Evolutionary conservation across 2,329 filamentous ascomycete species (phyloP).

Genomic region (Cadophora gregata): DNA sequence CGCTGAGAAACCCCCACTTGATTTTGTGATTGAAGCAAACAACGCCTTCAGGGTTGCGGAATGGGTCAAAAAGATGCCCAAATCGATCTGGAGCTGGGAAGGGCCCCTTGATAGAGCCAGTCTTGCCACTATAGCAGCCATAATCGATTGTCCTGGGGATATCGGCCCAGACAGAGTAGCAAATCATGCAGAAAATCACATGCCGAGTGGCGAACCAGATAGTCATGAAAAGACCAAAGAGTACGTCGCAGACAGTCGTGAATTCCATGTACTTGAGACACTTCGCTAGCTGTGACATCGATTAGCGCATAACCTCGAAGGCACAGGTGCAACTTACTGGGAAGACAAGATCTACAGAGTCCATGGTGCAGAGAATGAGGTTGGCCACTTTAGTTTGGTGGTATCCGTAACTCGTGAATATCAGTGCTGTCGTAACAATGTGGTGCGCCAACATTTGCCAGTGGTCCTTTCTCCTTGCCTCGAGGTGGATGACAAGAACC

Average conservation of each 20-base stretch:
- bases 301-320: constrained; percentile 4
- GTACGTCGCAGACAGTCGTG: constrained; percentile 76
- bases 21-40: constrained; percentile 82
- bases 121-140: constrained; percentile 73
- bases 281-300: constrained; percentile 75
- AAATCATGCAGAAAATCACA: constrained; percentile 77
- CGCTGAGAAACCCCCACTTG: constrained; percentile 76
- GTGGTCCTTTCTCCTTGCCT: constrained; percentile 92
- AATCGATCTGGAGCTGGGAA: constrained; percentile 56
- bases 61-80: constrained; percentile 74
- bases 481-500: constrained; percentile 91
- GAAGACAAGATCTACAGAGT: constrained; percentile 87
- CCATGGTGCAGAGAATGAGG: constrained; percentile 90
- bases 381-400: constrained; percentile 87
- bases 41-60: constrained; percentile 71
- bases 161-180: constrained; percentile 80
- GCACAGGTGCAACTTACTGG: constrained; percentile 64
- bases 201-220: constrained; percentile 87
- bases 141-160: constrained; percentile 65
- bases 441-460: constrained; percentile 97
- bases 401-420: constrained; percentile 84
- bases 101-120: constrained; percentile 60
- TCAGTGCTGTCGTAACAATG: constrained; percentile 82
- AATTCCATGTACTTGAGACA: constrained; percentile 89
- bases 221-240: constrained; percentile 85